Conservation (phyloP, 2,329 filamentous ascomycete species). For the Cercospora sp. region DNA sequence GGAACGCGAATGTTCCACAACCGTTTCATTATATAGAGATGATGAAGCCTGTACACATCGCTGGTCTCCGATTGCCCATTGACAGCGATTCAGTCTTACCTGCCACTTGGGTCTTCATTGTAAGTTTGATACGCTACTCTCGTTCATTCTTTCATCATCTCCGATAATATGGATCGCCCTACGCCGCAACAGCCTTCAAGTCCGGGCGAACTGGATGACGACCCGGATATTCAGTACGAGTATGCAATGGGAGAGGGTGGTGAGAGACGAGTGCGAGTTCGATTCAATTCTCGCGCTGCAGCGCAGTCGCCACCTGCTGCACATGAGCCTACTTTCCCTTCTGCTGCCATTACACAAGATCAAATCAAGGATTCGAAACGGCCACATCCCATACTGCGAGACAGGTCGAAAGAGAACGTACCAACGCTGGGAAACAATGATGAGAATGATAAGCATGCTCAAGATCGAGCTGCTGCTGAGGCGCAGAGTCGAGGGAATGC, state of each 20-base stretch:
- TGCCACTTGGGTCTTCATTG: not conserved
- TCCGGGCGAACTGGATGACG: constrained; percentile 13
- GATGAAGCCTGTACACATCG: not conserved
- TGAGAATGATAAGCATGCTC: not conserved
- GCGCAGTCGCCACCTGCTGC: constrained; percentile 3
- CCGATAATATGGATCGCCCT: not conserved
- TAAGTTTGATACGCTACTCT: not conserved
- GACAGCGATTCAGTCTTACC: not conserved
- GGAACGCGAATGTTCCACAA: not conserved
- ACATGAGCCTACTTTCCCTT: constrained; percentile 6
- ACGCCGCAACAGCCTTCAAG: constrained; percentile 6
- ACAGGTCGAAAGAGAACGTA: constrained; percentile 9
- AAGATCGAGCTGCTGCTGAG: constrained; percentile 11
- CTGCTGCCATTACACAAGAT: constrained; percentile 17
- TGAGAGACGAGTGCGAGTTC: constrained; percentile 8
- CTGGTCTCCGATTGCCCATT: not conserved
- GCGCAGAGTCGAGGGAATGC: constrained; percentile 17
- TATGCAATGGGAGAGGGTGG: not conserved
- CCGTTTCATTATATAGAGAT: constrained; percentile 5
- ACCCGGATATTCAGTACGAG: constrained; percentile 9
- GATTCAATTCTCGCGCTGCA: constrained; percentile 13
- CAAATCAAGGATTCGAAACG: constrained; percentile 7
- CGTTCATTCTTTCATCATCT: not conserved
- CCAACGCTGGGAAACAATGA: not conserved
- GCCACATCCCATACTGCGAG: constrained; percentile 16